Conservation (phyloP, 2,329 filamentous ascomycete genomes). For the Metarhizium rileyi region DNA sequence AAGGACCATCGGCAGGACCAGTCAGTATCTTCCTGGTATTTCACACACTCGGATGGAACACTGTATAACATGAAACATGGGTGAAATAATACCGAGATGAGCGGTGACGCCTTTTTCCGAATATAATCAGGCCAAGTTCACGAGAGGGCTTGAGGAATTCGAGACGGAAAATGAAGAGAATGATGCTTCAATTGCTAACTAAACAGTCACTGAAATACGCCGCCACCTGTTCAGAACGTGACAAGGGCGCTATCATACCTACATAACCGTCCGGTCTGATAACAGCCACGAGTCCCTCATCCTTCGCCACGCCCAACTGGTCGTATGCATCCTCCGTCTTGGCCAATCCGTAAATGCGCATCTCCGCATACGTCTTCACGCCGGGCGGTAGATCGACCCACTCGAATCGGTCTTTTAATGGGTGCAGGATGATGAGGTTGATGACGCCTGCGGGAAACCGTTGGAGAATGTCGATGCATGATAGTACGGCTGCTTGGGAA, state of each 20-base stretch:
- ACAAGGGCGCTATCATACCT: background rate
- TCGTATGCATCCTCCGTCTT: conserved; percentile 4
- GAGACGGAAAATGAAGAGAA: too few relatives aligned
- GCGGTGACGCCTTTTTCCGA: too few relatives aligned
- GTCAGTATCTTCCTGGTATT: too few relatives aligned
- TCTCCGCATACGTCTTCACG: conserved; percentile 6
- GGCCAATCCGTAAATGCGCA: conserved; percentile 6
- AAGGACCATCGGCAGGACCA: too few relatives aligned
- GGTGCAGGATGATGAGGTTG: conserved; percentile 5
- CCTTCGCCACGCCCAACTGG: background rate
- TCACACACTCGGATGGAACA: too few relatives aligned
- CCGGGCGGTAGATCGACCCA: conserved; percentile 5
- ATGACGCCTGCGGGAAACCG: conserved; percentile 3
- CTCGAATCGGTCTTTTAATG: conserved; percentile 7
- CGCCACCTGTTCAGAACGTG: background rate
- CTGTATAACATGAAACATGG: too few relatives aligned
- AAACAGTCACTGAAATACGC: background rate
- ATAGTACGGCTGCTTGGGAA: background rate
- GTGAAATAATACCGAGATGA: too few relatives aligned
- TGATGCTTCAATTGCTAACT: background rate
- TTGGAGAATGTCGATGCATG: conserved; percentile 1
- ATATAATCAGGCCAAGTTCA: too few relatives aligned
- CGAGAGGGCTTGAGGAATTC: too few relatives aligned
- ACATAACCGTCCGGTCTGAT: background rate
- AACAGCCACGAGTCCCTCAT: background rate